phyloP scores from a whole-genome alignment of 169 alveolate genomes.

The Babesia microti region DNA sequence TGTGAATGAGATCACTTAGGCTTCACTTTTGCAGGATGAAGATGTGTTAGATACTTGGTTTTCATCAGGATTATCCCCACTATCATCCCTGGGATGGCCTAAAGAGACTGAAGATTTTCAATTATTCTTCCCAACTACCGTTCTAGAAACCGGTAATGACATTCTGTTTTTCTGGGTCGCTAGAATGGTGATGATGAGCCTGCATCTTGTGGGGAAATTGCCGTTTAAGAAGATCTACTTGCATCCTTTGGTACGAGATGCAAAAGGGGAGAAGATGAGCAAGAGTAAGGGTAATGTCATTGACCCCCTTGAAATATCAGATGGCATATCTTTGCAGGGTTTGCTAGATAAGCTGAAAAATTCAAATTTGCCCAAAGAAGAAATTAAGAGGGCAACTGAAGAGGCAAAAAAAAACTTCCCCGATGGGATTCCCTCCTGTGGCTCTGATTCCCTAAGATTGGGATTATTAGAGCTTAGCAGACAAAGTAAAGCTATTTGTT shows the following conservation, averaged over 20 bases:
- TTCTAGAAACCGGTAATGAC: slow-evolving; percentile 98
- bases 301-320: slow-evolving; percentile 96
- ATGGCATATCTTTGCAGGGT: slow-evolving; percentile 83
- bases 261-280: slow-evolving; percentile 95
- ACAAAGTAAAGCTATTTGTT: slow-evolving; percentile 87
- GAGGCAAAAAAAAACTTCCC: slow-evolving; percentile 91
- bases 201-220: slow-evolving; percentile 83
- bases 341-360: slow-evolving; percentile 75
- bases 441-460: slow-evolving; percentile 97
- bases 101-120: slow-evolving; percentile 78
- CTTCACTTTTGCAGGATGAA: slow-evolving; percentile 83
- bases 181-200: slow-evolving; percentile 95
- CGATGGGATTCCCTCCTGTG: slow-evolving; percentile 97
- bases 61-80: slow-evolving; percentile 96
- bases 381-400: slow-evolving; percentile 80
- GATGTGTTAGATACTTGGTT: slow-evolving; percentile 99
- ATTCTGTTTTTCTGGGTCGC: slow-evolving; percentile 99
- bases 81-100: slow-evolving; percentile 98
- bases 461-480: slow-evolving; percentile 86
- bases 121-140: slow-evolving; percentile 89
- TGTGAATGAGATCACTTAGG: neutral
- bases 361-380: slow-evolving; percentile 84
- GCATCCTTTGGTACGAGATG: slow-evolving; percentile 97
- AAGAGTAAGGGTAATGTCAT: slow-evolving; percentile 97
- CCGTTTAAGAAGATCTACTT: slow-evolving; percentile 95